phyloP scores from a whole-genome alignment of 2,329 filamentous ascomycete genomes.

The Fusarium tuaranense region DNA sequence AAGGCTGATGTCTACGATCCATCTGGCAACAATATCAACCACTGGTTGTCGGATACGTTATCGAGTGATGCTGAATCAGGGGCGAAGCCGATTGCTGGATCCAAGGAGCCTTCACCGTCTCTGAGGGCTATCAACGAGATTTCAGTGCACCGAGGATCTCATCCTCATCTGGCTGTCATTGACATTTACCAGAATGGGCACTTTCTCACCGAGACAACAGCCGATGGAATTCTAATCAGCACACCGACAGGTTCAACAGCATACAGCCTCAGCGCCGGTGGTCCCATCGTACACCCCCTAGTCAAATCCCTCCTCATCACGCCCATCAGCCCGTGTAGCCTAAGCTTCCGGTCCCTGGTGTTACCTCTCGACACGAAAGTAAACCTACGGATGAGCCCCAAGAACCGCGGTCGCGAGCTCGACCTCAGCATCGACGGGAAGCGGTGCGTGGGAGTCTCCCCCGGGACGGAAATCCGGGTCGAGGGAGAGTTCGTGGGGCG shows the following conservation, averaged over 20 bases:
- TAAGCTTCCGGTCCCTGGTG: slow-evolving; percentile 92
- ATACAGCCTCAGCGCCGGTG: slow-evolving; percentile 92
- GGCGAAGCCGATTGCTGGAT: slow-evolving; percentile 48
- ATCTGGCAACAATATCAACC: slow-evolving; percentile 70
- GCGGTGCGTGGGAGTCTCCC: slow-evolving; percentile 72
- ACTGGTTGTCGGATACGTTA: slow-evolving; percentile 58
- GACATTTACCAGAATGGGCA: slow-evolving; percentile 91
- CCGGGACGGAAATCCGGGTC: slow-evolving; percentile 90
- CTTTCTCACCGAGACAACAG: slow-evolving; percentile 92
- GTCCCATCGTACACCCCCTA: slow-evolving; percentile 92
- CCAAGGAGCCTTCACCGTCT: slow-evolving; percentile 53
- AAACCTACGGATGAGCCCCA: slow-evolving; percentile 82
- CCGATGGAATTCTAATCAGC: slow-evolving; percentile 93
- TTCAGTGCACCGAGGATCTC: slow-evolving; percentile 88
- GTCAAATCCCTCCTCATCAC: slow-evolving; percentile 91
- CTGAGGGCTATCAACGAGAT: slow-evolving; percentile 92
- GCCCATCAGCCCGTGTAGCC: slow-evolving; percentile 90
- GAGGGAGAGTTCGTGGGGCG: slow-evolving; percentile 81
- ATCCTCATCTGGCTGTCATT: slow-evolving; percentile 91
- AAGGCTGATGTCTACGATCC: slow-evolving; percentile 86
- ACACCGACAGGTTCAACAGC: slow-evolving; percentile 96
- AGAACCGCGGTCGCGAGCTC: slow-evolving; percentile 80
- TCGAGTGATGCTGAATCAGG: slow-evolving; percentile 59
- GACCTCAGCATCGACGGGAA: slow-evolving; percentile 85
- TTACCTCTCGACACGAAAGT: slow-evolving; percentile 89